Conservation (phyloP, 768 basidiomycete species). For the Krasilnikovozyma curviuscula region DNA sequence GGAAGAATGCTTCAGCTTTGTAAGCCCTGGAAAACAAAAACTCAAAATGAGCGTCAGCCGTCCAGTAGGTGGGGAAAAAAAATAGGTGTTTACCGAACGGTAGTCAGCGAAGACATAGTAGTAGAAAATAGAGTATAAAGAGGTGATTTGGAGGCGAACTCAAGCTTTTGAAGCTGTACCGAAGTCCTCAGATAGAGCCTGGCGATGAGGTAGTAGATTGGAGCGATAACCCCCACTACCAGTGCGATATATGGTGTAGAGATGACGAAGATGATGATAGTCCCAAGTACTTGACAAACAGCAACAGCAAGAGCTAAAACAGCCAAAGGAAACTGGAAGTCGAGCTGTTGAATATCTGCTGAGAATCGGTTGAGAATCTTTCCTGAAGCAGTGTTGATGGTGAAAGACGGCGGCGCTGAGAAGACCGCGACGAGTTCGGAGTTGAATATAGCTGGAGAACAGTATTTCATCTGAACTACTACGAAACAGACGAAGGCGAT, state of each 20-base stretch:
- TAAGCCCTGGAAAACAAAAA: too few species aligned
- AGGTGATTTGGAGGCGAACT: conserved; percentile 1
- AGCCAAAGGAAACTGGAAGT: neutral
- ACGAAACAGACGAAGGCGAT: too few species aligned
- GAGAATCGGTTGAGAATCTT: conserved; percentile 7
- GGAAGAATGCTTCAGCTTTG: neutral
- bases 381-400: neutral
- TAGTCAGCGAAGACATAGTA: neutral
- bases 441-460: too few species aligned
- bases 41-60: too few species aligned
- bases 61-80: too few species aligned
- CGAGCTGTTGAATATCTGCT: neutral
- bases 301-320: neutral
- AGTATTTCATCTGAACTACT: too few species aligned
- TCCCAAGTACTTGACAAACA: neutral
- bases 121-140: conserved; percentile 5
- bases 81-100: too few species aligned
- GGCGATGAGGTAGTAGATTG: neutral
- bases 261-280: conserved; percentile 5
- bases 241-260: conserved; percentile 8
- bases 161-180: conserved; percentile 3
- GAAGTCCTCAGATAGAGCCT: conserved; percentile 2
- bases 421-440: conserved; percentile 2
- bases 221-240: neutral
- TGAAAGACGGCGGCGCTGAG: neutral